Evolutionary conservation across 140 eudicot genomes (phyloP), one percentile per base, ranked within the genome.

Genomic region (Senecio squalidus): DNA sequence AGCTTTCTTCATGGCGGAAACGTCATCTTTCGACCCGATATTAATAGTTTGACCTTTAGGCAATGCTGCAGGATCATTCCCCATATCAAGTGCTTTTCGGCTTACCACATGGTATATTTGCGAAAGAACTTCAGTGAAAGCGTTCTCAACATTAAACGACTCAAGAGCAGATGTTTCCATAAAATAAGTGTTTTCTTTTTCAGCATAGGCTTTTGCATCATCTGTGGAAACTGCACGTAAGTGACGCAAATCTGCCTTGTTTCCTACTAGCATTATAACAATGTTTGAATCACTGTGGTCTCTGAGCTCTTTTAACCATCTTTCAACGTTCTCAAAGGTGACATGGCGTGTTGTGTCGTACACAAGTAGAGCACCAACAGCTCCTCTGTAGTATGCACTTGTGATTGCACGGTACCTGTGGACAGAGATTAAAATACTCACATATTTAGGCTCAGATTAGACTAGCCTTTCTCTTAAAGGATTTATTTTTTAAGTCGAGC

Each of bases 161-260:
- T 83, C 91, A 13, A 83, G 78, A 7, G 91, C 91, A 0, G 91
- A 83, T 26, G 88, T 81, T 58, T 81, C 88, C 83, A 81, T 81
- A 28, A 81, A 81, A 36, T 67, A 81, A 1, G 80, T 69, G 17
- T 64, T 76, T 31, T 81, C 91, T 52, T 74, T 83, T 77, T 83
- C 91, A 11, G 91, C 91, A 58, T 76, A 79, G 15, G 81, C 59
- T 23, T 68, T 56, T 23, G 83, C 86, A 69, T 83, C 91, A 57
- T 83, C 91, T 1, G 86, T 76, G 17, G 91, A 61, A 58, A 83
- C 86, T 50, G 86, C 91, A 57, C 91, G 86, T 13, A 79, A 66
- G 61, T 83, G 91, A 28, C 86, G 78, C 60, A 83, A 62, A 24
- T 83, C 91, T 6, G 86, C 73, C 57, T 83, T 83, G 73, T 79